Evolutionary conservation across 768 basidiomycete species (phyloP), one percentile per base, ranked within the genome.

Genomic region (Hygrophoropsis aurantiaca): DNA sequence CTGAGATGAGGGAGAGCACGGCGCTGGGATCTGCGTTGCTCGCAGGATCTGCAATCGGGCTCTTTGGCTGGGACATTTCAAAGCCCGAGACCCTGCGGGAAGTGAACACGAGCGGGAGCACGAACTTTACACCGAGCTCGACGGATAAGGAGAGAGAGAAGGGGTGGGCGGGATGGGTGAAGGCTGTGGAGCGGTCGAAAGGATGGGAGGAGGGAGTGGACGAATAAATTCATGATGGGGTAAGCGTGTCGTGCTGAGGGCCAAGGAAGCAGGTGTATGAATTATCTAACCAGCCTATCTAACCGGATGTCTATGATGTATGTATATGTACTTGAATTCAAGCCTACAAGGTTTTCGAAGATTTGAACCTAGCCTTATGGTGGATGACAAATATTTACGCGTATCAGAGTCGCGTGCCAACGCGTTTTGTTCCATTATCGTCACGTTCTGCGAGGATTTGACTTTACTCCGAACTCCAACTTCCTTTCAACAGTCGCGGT

Each of bases 1-100:
- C 95, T 10, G 85, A 91, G 61, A 99, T 99, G 97, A 74, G 95
- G 64, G 97, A 99, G 91, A 90, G 61, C 52, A 99, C 97, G 13
- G 97, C 97, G 2, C 76, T 99, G 40, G 97, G 97, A 16, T 91
- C 94, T 8, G 97, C 97, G 19, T 73, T 99, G 45, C 82, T 97
- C 24, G 97, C 97, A 13, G 97, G 90, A 21, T 80, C 88, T 30
- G 93, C 97, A 2, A 78, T 98, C 41, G 71, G 77, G 5, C 73
- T 97, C 19, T 94, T 90, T 58, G 95, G 93, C 40, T 98, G 97
- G 97, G 85, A 98, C 66, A 69, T 98, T 44, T 73, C 69, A 38
- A 79, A 82, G 27, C 94, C 94, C 0, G 84, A 90, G 64, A 90
- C 94, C 16, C 75, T 99, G 11, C 66, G 69, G 9, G 80, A 89